These are phyloP conservation scores for Diplogelasinospora grovesii DNA, from an alignment of 495 filamentous ascomycete genomes.

Conservation along the genomic window DNA sequence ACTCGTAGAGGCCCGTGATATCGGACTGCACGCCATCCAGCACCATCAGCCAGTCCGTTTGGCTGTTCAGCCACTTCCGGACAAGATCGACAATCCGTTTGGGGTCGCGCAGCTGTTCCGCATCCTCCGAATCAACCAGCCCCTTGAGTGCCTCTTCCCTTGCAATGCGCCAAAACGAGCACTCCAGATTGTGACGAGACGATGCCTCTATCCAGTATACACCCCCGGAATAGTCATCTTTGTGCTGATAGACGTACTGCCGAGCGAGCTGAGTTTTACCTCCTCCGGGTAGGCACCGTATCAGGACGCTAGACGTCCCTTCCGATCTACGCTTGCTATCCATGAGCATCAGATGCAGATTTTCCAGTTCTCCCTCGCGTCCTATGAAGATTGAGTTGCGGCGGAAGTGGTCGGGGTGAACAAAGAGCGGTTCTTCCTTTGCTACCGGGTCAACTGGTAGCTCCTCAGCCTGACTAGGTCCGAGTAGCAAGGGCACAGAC, in stretches of 20 bases:
- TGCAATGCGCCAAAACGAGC: slow-evolving; percentile 70
- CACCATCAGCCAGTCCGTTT: slow-evolving; percentile 68
- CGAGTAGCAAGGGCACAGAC: slow-evolving; percentile 4
- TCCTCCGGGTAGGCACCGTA: slow-evolving; percentile 67
- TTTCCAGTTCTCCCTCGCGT: slow-evolving; percentile 61
- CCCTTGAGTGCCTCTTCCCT: slow-evolving; percentile 54
- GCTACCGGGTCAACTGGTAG: slow-evolving; percentile 2
- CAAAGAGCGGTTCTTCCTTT: slow-evolving; percentile 45
- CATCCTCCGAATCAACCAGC: slow-evolving; percentile 23
- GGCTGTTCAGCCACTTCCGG: slow-evolving; percentile 60
- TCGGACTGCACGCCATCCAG: slow-evolving; percentile 70
- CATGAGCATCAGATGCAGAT: slow-evolving; percentile 60
- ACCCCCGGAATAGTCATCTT: slow-evolving; percentile 61
- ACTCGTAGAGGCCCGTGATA: slow-evolving; percentile 53
- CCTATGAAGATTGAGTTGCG: slow-evolving; percentile 73
- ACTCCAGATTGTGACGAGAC: slow-evolving; percentile 53
- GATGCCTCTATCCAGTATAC: slow-evolving; percentile 77
- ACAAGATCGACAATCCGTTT: slow-evolving; percentile 54
- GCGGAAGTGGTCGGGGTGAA: slow-evolving; percentile 69
- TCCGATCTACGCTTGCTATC: slow-evolving; percentile 55
- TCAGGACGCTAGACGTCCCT: slow-evolving; percentile 61
- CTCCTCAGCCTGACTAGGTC: not conserved
- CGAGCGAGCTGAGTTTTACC: slow-evolving; percentile 80
- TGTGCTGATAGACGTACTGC: slow-evolving; percentile 68
- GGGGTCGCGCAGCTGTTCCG: slow-evolving; percentile 37